phyloP scores from a whole-genome alignment of 805 yeast genomes.

The Spathaspora sp. region DNA sequence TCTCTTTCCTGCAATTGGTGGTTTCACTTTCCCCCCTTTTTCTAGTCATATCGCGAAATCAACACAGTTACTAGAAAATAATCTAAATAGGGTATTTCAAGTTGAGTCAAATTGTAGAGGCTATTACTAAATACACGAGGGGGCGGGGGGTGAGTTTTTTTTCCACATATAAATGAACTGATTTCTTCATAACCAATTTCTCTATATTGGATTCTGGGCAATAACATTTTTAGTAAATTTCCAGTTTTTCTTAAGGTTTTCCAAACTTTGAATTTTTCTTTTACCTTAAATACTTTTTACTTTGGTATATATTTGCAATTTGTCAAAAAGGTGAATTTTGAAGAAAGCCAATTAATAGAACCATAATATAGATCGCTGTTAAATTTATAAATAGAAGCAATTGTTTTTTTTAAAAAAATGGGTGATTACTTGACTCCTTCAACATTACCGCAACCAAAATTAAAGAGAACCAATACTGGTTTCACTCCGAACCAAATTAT shows the following conservation, averaged over 20 bases:
- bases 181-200: neutral
- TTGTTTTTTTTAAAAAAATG: conserved; percentile 2
- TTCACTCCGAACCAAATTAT: conserved; percentile 87
- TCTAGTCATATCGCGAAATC: neutral
- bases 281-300: neutral
- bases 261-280: neutral
- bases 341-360: neutral
- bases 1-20: neutral
- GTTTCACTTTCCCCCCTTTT: neutral
- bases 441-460: conserved; percentile 39
- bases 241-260: neutral
- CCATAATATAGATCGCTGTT: neutral
- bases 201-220: neutral
- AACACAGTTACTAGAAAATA: neutral
- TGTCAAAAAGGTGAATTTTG: neutral
- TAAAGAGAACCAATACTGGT: conserved; percentile 81
- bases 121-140: neutral
- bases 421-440: conserved; percentile 34
- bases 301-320: neutral
- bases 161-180: neutral
- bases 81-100: neutral
- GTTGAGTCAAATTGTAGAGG: neutral
- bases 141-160: neutral
- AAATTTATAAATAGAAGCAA: neutral
- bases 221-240: neutral